Evolutionary conservation across 2,329 filamentous ascomycete species (phyloP), one percentile per base, ranked within the genome.

Genomic region (Microsporum ferrugineum): DNA sequence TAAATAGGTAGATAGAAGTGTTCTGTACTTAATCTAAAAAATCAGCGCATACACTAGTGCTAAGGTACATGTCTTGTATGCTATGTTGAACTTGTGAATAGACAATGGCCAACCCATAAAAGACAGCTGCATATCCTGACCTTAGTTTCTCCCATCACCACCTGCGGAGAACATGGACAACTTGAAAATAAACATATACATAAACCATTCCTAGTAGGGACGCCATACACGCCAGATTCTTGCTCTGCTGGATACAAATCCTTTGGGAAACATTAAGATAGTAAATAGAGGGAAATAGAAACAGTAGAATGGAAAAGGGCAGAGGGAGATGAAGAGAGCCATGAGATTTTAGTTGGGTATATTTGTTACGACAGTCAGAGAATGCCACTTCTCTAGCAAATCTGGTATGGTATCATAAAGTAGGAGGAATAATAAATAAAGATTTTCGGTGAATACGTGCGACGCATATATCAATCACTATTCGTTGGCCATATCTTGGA

Each of bases 351-450:
- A 10, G 33, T 36, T 34, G 51, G 51, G 51, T 55, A 55, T 55
- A 55, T 55, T 55, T 55, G 14, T 36, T 7, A 17, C 14, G 3
- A 12, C 45, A 29, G 51, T 5, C 14, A 51, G 27, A 12, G 51
- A 36, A 55, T 34, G 5, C 27, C 23, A 6, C 34, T 43, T 33
- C 12, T 57, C 34, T 43, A 57, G 55, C 55, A 31, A 57, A 41
- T 39, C 39, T 41, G 55, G 55, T 41, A 57, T 57, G 55, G 55
- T 41, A 57, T 57, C 27, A 43, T 29, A n/a, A 43, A 41, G 29
- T 41, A 36, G 34, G n/a, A 2, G 23, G 10, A 39, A 57, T 27
- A 57, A 29, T 8, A n/a, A 17, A n/a, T 14, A 43, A 43, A 29
- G 23, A 43, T 39, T 23, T 33, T 38, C 8, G 7, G 33, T 38